Evolutionary conservation across 305 asterid species (phyloP), one percentile per base, ranked within the genome.

Genomic region (Lippia alba): DNA sequence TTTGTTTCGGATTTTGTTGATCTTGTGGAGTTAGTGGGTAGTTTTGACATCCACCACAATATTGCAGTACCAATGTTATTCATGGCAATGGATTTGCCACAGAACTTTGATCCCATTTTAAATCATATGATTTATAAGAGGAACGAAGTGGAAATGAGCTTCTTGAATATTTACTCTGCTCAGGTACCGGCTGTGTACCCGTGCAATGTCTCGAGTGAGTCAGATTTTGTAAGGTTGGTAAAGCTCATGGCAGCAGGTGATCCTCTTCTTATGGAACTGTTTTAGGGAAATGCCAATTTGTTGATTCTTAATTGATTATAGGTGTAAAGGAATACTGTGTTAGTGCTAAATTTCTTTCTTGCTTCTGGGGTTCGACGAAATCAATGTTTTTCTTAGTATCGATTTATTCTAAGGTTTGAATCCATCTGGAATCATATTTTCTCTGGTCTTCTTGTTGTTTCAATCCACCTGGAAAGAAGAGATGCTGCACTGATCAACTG

Each of bases 241-340:
- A 82, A 87, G 76, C 76, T 78, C 54, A 84, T 89, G 96, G 92
- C 92, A 1, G 87, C 87, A 30, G 96, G 94, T 45, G 96, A 89
- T 62, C 96, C 96, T 1, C 80, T 89, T 66, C 81, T 89, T 41
- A 81, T 89, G 96, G 96, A 89, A 69, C 69, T 79, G 10, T 74
- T 75, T 69, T 69, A 70, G 58, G 71, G 45, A 54, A 4, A 16
- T 54, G 20, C 44, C 0, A 11, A 56, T 9, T 62, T 71, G 50
- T 4, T 24, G 40, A 39, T 33, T 40, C 41, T 7, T 68, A 33
- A 18, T 20, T 55, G n/a, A n/a, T n/a, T n/a, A n/a, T n/a, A 56
- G 20, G 10, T 44, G 56, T 56, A 56, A 8, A 56, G 56, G 56
- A 41, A 44, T 8, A 11, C 0, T 8, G 5, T 36, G 41, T 36